Evolutionary conservation across 139 green algal genomes (phyloP), one percentile per base, ranked within the genome.

Genomic region (Nannochloris sp.): DNA sequence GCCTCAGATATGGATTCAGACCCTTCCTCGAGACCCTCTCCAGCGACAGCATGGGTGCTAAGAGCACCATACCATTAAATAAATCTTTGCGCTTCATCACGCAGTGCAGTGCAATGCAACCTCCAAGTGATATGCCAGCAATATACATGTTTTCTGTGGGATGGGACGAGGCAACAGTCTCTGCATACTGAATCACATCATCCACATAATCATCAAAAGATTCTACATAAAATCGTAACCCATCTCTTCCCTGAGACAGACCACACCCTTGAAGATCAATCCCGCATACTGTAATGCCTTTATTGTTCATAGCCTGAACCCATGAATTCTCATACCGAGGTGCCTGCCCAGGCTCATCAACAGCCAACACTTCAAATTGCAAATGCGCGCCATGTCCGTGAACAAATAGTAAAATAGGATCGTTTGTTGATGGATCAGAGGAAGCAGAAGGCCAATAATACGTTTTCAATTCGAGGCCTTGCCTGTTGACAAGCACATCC

Each of bases 1-100:
- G 76, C 21, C 56, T 40, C 3, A 87, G 58, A 60, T 81, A 81
- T 3, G 67, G 64, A 73, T 91, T 90, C 21, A 85, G 62, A 9
- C 83, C 84, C 11, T 74, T 60, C 44, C 56, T 61, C 7, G 75
- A 75, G 1, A 86, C 34, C 24, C 75, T 73, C 64, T 93, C 80
- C 54, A 88, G 72, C 4, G 64, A 76, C 29, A 89, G 69, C 83
- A 89, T 87, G 36, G 83, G 83, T 7, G 83, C 78, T 40, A 87
- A 49, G n/a, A 89, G 72, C 37, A 78, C 65, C 1, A 70, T 68
- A 15, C 81, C 82, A 46, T 57, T 58, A 61, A 86, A 81, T 9
- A 73, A 16, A 3, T 51, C 15, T 3, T 44, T 50, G 9, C 67
- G 31, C 21, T 24, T 48, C 19, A 78, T 44, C 16, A 61, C 67